These are phyloP conservation scores for Dendryphion nanum DNA, from an alignment of 2,329 filamentous ascomycete species.

Conservation along the genomic window DNA sequence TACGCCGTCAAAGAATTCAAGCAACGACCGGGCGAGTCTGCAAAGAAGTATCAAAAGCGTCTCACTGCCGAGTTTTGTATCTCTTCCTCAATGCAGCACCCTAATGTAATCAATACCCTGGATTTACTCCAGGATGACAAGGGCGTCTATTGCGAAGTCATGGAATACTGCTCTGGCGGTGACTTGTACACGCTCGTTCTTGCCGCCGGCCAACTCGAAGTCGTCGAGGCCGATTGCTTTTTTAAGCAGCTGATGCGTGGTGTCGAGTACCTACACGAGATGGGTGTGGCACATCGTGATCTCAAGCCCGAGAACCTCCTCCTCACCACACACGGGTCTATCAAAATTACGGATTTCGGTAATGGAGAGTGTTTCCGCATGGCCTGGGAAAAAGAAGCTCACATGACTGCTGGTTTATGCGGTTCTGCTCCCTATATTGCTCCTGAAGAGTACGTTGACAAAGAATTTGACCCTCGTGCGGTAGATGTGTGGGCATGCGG, in stretches of 20 bases:
- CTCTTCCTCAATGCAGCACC: constrained; percentile 91
- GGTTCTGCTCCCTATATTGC: constrained; percentile 97
- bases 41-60: constrained; percentile 97
- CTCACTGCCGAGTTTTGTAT: constrained; percentile 98
- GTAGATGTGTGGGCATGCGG: constrained; percentile 98
- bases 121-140: constrained; percentile 95
- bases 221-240: constrained; percentile 91
- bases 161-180: constrained; percentile 97
- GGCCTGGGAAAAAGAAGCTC: constrained; percentile 98
- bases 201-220: constrained; percentile 86
- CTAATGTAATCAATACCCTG: constrained; percentile 96
- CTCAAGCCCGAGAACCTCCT: constrained; percentile 96
- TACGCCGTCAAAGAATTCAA: constrained; percentile 99
- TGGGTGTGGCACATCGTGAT: constrained; percentile 97
- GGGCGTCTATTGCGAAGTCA: constrained; percentile 97
- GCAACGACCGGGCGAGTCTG: constrained; percentile 86
- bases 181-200: constrained; percentile 94
- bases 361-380: constrained; percentile 99
- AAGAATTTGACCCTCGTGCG: constrained; percentile 95
- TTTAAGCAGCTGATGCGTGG: constrained; percentile 99
- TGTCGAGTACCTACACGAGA: constrained; percentile 98
- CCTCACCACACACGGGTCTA: constrained; percentile 82
- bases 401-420: constrained; percentile 96
- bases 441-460: constrained; percentile 92
- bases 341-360: constrained; percentile 98